Base-by-base conservation (phyloP, 2,329 filamentous ascomycete species). In the Tympanopsis confertula region DNA sequence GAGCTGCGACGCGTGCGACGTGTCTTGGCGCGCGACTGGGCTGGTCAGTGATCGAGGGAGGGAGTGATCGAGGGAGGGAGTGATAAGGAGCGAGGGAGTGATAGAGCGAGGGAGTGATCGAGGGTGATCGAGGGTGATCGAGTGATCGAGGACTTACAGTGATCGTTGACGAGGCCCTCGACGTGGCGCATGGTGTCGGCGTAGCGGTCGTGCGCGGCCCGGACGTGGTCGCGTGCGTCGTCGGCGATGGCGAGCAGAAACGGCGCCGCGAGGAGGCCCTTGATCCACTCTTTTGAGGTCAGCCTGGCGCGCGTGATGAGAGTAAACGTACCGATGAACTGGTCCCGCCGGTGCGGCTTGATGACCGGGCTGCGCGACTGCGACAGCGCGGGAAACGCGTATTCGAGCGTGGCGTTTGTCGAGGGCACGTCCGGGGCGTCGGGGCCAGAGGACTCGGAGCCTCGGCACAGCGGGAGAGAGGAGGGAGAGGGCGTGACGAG, bases 181-280 rank as follows among this genome's bases (percentile, higher is more conserved):
- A 98, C 85, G 58, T 96, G 91, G 42, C 78, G 74, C 74, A 96
- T 86, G 51, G 96, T 95, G 59, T 98, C 89, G 35, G 85, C 84
- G 62, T 96, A 98, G 44, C 91, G 78, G 40, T 83, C 71, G 53
- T 91, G 86, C 19, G 89, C 85, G 52, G 85, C 81, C 41, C 76
- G 74, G 4, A 85, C 84, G 67, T 89, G 87, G 41, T 79, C 71
- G 33, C 76, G 15, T 86, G 86, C 1, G 86, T 93, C 3, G 91
- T 91, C 55, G 96, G 88, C 1, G 89, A 95, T n/a, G 57, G 94
- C 87, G 38, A 98, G 74, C 28, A 98, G 89, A 55, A 98, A 98
- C 0, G 91, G 91, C 1, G 96, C 89, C 1, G 91, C 91, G 12
- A 96, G 68, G 3, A 96, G 73, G 28, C 82, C 85, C 63, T 98